Percentiles rank a stretch among this genome's conserved stretches.
phyloP scores from a whole-genome alignment of 805 yeast species.

The Geotrichum ghanense region DNA sequence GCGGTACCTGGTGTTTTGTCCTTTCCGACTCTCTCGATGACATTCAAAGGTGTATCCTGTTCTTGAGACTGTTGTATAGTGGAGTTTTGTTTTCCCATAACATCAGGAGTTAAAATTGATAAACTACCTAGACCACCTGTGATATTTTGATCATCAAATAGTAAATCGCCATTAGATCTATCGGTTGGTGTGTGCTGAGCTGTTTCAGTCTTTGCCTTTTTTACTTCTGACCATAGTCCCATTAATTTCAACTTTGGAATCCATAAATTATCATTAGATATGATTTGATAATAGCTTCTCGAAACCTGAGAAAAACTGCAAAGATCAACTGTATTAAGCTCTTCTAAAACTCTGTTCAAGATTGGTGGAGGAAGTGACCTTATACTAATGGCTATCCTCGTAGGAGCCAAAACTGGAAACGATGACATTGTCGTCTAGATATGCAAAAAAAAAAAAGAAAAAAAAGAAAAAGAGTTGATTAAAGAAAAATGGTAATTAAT shows the following conservation, averaged over 20 bases:
- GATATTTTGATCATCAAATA: too few relatives aligned
- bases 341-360: not conserved
- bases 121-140: not conserved
- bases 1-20: slow-evolving; percentile 11
- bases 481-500: too few relatives aligned
- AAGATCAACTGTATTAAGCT: slow-evolving; percentile 21
- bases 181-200: too few relatives aligned
- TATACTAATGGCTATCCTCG: not conserved
- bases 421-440: too few relatives aligned
- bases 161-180: too few relatives aligned
- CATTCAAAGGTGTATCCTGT: slow-evolving; percentile 9
- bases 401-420: not conserved
- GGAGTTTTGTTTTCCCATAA: slow-evolving; percentile 1
- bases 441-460: too few relatives aligned
- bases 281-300: slow-evolving; percentile 29
- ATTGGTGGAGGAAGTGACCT: not conserved
- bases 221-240: slow-evolving; percentile 20
- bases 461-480: too few relatives aligned
- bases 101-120: not conserved
- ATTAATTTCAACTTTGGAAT: slow-evolving; percentile 26
- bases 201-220: too few relatives aligned
- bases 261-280: slow-evolving; percentile 32
- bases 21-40: slow-evolving; percentile 1
- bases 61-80: not conserved
- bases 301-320: slow-evolving; percentile 30